Base-by-base conservation (phyloP, 192 early-diverging fungal genomes). In the Entomortierella lignicola region DNA sequence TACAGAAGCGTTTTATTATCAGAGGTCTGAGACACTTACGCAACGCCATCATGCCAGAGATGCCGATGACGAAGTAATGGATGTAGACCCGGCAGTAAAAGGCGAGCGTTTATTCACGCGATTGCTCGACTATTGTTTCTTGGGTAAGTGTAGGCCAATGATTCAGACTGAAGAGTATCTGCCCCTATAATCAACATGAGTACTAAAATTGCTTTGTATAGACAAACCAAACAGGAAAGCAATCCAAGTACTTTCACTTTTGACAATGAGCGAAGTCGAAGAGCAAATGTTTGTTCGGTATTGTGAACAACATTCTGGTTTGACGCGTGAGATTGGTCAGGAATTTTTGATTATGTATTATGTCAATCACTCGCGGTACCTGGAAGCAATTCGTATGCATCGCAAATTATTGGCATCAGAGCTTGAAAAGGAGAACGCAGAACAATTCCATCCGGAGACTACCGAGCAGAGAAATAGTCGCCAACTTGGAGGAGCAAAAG, bases 321-420 rank as follows among this genome's bases (percentile, higher is more conserved):
- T 70, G 55, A 66, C 75, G 25, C 60, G 68, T 2, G 56, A 69
- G 30, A 41, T 79, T 43, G 75, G 59, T 27, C 75, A 70, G 52
- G 75, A 79, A 23, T 79, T 70, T 50, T 21, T 79, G 30, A 79
- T 79, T 30, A 64, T 79, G 62, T 70, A 70, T 52, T 79, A 70
- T 42, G 67, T 79, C 55, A 70, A 66, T 57, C 75, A 70, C 42
- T 69, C 67, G 4, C 66, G 75, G 13, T 79, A 61, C 32, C 41
- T 79, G 62, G 75, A 79, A 25, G 75, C 75, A 37, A 70, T 79
- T 25, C 75, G 75, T 10, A 53, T 79, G 67, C 75, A 79, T 31
- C 66, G 55, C 18, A 59, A 69, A 39, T 25, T 69, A 4, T 55
- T 70, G 25, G 30, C 30, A 0, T 30, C 66, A 10, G 75, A 79